A percentile compares a stretch with the other conserved stretches of the same genome.
phyloP scores from a whole-genome alignment of 2,329 filamentous ascomycete genomes.

The Ilyonectria destructans region DNA sequence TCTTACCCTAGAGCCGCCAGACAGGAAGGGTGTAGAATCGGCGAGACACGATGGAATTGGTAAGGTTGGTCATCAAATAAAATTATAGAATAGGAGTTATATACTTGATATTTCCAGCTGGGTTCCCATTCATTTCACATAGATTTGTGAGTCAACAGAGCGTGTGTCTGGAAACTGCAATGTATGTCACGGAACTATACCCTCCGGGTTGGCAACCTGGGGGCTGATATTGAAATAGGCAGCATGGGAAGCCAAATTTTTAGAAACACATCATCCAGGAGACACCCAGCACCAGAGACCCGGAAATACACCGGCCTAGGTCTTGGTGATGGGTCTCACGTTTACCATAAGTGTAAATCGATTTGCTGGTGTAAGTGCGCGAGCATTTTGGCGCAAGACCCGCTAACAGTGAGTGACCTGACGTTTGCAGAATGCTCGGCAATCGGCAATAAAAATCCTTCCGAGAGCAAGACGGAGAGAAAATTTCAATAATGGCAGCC shows the following conservation, averaged over 20 bases:
- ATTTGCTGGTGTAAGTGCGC: background rate
- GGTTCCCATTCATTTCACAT: background rate
- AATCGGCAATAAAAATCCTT: background rate
- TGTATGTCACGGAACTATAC: no score
- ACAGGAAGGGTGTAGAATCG: background rate
- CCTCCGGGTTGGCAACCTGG: no score
- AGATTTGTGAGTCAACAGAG: no score
- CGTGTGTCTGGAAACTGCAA: no score
- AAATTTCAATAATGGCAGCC: background rate
- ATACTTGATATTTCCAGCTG: background rate
- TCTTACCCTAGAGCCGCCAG: conserved; percentile 1
- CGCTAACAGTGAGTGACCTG: background rate
- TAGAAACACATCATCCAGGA: background rate
- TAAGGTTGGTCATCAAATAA: background rate
- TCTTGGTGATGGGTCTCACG: background rate
- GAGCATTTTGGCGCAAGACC: background rate
- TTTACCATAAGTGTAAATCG: background rate
- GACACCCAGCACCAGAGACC: background rate
- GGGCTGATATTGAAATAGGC: no score
- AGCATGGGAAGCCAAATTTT: no score
- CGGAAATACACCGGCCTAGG: no score
- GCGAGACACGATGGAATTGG: background rate
- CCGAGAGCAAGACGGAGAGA: background rate
- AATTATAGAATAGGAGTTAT: background rate
- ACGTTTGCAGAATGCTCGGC: no score